Percentiles rank a stretch among this genome's conserved stretches.
These are phyloP conservation scores for Scalesia atractyloides DNA, from an alignment of 129 eudicot species.

Conservation along the genomic window DNA sequence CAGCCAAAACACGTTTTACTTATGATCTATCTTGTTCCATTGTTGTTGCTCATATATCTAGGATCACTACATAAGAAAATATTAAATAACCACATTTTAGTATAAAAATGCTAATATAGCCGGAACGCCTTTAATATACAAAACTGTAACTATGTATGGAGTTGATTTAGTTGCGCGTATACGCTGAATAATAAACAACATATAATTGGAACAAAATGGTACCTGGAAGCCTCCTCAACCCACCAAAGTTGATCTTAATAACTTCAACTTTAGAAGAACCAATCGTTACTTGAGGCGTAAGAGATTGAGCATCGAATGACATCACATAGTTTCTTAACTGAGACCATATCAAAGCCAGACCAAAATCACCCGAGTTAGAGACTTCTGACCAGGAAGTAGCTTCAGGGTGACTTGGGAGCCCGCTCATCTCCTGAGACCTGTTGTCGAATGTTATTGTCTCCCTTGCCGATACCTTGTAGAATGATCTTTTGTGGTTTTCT, in stretches of 20 bases:
- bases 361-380: slow-evolving; percentile 49
- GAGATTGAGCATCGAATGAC: slow-evolving; percentile 85
- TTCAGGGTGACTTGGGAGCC: slow-evolving; percentile 59
- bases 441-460: slow-evolving; percentile 29
- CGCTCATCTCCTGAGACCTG: slow-evolving; percentile 41
- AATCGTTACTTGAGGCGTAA: slow-evolving; percentile 74
- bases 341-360: slow-evolving; percentile 56
- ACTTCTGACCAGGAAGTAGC: slow-evolving; percentile 57
- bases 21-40: neutral
- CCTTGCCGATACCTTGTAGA: slow-evolving; percentile 46
- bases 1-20: no score
- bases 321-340: slow-evolving; percentile 73
- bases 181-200: slow-evolving; percentile 13
- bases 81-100: no score
- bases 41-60: no score
- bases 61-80: no score
- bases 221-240: slow-evolving; percentile 79
- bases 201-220: slow-evolving; percentile 63
- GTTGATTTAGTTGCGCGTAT: slow-evolving; percentile 16
- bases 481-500: slow-evolving; percentile 67
- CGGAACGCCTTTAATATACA: no score
- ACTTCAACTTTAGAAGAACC: slow-evolving; percentile 78
- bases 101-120: no score
- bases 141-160: slow-evolving; percentile 13
- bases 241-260: slow-evolving; percentile 79